These are phyloP conservation scores for Cutaneotrichosporon sp. DNA, from an alignment of 1,284 basidiomycete genomes.

Conservation along the genomic window DNA sequence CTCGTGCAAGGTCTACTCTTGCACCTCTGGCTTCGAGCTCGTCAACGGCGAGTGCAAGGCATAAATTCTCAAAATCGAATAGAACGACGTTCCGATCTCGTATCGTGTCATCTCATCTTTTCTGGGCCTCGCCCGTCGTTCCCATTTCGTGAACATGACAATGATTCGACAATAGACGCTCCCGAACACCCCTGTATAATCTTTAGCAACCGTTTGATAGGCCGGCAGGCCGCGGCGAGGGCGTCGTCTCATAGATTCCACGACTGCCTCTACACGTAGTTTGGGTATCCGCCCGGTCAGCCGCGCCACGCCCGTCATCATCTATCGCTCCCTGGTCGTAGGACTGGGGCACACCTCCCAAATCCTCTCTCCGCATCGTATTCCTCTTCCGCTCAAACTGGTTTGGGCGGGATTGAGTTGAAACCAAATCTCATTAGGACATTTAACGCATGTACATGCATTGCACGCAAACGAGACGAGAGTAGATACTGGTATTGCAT, in stretches of 20 bases:
- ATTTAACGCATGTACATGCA: constrained; percentile 1
- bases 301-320: too few species aligned
- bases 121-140: neutral
- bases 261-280: too few species aligned
- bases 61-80: too few species aligned
- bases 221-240: too few species aligned
- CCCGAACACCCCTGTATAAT: constrained; percentile 3
- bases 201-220: too few species aligned
- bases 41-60: constrained; percentile 53
- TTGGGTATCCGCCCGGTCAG: too few species aligned
- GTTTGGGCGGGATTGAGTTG: neutral
- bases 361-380: neutral
- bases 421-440: neutral
- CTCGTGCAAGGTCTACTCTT: constrained; percentile 61
- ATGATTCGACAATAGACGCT: constrained; percentile 2
- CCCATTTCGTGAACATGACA: too few species aligned
- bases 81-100: too few species aligned
- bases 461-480: neutral
- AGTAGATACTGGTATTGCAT: neutral
- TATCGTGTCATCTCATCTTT: neutral
- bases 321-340: too few species aligned
- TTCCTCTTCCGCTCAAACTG: neutral
- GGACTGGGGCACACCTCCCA: too few species aligned
- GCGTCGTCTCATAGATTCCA: too few species aligned
- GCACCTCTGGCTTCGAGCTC: constrained; percentile 55